Conservation (phyloP, 495 filamentous ascomycete genomes). For the Podospora australis region DNA sequence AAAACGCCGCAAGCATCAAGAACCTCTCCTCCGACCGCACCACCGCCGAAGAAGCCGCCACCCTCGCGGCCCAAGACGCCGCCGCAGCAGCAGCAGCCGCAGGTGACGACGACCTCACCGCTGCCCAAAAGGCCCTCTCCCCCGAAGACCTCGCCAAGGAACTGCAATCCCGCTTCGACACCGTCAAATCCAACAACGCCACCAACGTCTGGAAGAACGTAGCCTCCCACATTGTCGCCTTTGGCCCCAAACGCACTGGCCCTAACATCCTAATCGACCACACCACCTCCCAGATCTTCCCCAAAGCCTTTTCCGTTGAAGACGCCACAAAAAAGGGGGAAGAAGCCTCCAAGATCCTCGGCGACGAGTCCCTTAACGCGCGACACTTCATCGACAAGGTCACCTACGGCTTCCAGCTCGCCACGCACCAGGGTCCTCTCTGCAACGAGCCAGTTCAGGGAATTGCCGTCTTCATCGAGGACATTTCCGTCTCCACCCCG, state of each 20-base stretch:
- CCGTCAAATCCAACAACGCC: slow-evolving; percentile 49
- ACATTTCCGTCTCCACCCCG: slow-evolving; percentile 49
- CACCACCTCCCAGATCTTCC: slow-evolving; percentile 64
- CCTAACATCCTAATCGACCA: slow-evolving; percentile 87
- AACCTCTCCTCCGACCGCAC: slow-evolving; percentile 64
- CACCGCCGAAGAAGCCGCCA: slow-evolving; percentile 35
- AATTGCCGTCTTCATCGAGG: slow-evolving; percentile 84
- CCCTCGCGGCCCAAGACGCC: slow-evolving; percentile 18
- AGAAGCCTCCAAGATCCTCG: slow-evolving; percentile 24
- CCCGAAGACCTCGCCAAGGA: slow-evolving; percentile 68
- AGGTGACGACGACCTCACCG: slow-evolving; percentile 43
- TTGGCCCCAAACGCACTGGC: slow-evolving; percentile 78
- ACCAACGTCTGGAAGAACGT: slow-evolving; percentile 66
- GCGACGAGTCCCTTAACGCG: slow-evolving; percentile 52
- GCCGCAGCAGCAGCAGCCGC: slow-evolving; percentile 38
- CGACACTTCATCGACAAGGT: slow-evolving; percentile 84
- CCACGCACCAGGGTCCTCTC: slow-evolving; percentile 81
- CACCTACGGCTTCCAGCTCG: slow-evolving; percentile 85
- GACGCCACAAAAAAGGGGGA: slow-evolving; percentile 14
- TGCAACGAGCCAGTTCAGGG: slow-evolving; percentile 94
- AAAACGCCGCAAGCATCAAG: slow-evolving; percentile 73
- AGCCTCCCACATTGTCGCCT: slow-evolving; percentile 77
- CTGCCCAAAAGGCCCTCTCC: slow-evolving; percentile 51
- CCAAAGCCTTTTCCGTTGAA: slow-evolving; percentile 59
- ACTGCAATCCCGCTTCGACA: slow-evolving; percentile 58